A percentile compares a stretch with the other conserved stretches of the same genome.
Evolutionary conservation across 2,329 filamentous ascomycete genomes (phyloP).

Genomic region (Diaporthe aspalathi): DNA sequence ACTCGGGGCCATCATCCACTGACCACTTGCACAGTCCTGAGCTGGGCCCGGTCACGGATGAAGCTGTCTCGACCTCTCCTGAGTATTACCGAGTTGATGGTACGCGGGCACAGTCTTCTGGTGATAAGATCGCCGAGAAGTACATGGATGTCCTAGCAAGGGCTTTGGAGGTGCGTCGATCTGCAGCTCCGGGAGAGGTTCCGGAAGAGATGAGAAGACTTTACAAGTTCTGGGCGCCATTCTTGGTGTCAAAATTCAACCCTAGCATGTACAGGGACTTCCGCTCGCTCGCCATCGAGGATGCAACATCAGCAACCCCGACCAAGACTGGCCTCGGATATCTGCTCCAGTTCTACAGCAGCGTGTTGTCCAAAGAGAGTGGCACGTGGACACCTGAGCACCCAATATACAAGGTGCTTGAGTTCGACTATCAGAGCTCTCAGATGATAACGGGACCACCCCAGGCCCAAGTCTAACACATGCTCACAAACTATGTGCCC

Average conservation of each 20-base stretch:
- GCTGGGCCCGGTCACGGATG: conserved; percentile 31
- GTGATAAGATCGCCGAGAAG: conserved; percentile 39
- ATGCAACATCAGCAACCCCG: conserved; percentile 61
- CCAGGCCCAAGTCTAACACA: conserved; percentile 36
- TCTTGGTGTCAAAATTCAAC: conserved; percentile 80
- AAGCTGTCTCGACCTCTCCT: conserved; percentile 24
- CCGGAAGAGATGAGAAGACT: conserved; percentile 72
- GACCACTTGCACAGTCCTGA: conserved; percentile 35
- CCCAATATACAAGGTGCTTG: conserved; percentile 33
- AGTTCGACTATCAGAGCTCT: conserved; percentile 25
- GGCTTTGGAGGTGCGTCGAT: conserved; percentile 53
- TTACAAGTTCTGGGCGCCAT: conserved; percentile 81
- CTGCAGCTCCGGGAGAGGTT: conserved; percentile 49
- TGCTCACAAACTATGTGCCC: not conserved
- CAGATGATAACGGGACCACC: conserved; percentile 38
- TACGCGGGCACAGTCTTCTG: conserved; percentile 33
- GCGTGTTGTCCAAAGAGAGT: conserved; percentile 43
- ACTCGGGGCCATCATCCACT: conserved; percentile 5
- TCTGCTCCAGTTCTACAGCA: conserved; percentile 73
- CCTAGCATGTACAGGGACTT: conserved; percentile 81
- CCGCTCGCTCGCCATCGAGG: conserved; percentile 73
- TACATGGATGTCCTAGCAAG: conserved; percentile 53
- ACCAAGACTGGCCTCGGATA: conserved; percentile 68
- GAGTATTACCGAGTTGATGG: conserved; percentile 34
- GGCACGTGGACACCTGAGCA: conserved; percentile 43